Conservation (phyloP, 2,329 filamentous ascomycete species). For the Dactylonectria estremocensis region DNA sequence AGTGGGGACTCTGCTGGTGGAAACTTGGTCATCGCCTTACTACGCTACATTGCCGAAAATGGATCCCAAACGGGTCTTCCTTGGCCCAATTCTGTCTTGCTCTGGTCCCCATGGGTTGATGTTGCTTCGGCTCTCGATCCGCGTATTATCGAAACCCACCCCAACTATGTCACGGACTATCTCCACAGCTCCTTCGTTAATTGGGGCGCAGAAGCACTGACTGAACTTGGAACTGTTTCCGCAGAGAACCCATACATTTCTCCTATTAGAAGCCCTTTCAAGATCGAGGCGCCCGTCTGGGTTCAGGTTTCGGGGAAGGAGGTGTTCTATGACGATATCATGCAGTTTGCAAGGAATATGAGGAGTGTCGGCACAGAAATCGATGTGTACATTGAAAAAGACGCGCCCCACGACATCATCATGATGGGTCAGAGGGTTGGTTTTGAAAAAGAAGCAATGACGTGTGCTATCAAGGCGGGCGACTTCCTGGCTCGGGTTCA, state of each 20-base stretch:
- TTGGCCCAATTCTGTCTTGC: not conserved
- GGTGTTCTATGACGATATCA: not conserved
- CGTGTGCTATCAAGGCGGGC: no score
- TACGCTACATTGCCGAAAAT: constrained; percentile 12
- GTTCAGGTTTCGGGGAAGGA: not conserved
- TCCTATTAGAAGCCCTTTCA: not conserved
- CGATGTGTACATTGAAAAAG: constrained; percentile 1
- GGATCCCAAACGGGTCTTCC: not conserved
- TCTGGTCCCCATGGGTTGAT: constrained; percentile 18
- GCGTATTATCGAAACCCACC: not conserved
- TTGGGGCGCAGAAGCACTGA: constrained; percentile 5
- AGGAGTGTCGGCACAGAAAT: not conserved
- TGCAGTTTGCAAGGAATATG: not conserved
- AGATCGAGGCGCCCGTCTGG: constrained; percentile 5
- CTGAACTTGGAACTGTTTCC: not conserved
- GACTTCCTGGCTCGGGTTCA: no score
- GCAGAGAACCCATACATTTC: not conserved
- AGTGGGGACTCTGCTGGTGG: constrained; percentile 13
- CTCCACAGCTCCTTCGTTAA: no score
- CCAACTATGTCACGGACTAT: not conserved
- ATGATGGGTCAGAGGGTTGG: constrained; percentile 4
- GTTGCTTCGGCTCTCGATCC: not conserved
- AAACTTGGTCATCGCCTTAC: constrained; percentile 4
- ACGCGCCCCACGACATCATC: constrained; percentile 10
- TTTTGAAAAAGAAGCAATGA: not conserved